Evolutionary conservation across 352 stramenopile species (phyloP), one percentile per base, ranked within the genome.

Genomic region (Peronospora belbahrii): DNA sequence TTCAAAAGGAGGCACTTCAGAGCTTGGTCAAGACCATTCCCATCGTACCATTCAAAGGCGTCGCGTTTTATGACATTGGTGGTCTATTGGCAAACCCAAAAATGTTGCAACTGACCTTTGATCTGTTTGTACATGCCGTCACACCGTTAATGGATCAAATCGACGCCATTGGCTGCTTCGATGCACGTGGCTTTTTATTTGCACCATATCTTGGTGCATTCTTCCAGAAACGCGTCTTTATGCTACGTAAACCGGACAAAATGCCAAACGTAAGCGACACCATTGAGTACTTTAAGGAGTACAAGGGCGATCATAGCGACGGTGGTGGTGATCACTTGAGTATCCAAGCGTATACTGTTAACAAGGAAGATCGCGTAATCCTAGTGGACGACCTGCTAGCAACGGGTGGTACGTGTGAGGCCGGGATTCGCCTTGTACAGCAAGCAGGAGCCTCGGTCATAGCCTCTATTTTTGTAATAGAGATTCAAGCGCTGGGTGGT

Each of bases 181-280:
- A 99, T 66, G 94, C 95, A 33, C 84, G 95, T 25, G 95, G 95
- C n/a, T 98, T 99, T 54, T 70, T 98, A 19, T 92, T 98, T 36
- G 95, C 89, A 15, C 95, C 96, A 38, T 95, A 95, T 40, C 74
- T 98, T 42, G 96, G 92, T 13, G 72, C 96, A 35, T 77, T 74
- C n/a, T 83, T 98, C 52, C 83, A 97, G 44, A 98, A 98, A 61
- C 95, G 94, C 17, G 97, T 98, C 59, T 96, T 98, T 58, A 98
- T 98, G 95, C 88, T 98, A 60, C 83, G 96, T 53, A 99, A 99
- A 68, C 85, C 88, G 24, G 92, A 93, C 31, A 98, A 98, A 68
- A 97, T 98, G 83, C 95, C 95, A 32, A 97, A 94, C 50, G 82
- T 94, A 28, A 87, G 95, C 52, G 78, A 87, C 48, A 94, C 77